Percentiles rank a stretch among this genome's conserved stretches.
These are phyloP conservation scores for Pouteria campechiana DNA, from an alignment of 179 eudicot species.

Conservation along the genomic window DNA sequence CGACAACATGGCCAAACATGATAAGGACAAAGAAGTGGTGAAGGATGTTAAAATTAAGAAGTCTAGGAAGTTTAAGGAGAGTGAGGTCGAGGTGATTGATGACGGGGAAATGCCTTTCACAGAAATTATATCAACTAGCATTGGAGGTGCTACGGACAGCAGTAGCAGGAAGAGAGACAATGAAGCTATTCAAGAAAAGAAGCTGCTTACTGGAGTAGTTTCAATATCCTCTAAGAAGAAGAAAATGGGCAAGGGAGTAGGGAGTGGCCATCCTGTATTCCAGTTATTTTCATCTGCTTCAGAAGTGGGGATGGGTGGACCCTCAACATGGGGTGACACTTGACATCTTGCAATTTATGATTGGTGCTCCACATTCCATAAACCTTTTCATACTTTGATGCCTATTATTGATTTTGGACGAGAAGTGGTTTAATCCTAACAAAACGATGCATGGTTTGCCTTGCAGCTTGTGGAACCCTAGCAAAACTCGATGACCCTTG, in stretches of 20 bases:
- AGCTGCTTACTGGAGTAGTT: constrained; percentile 25
- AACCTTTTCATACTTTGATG: too few species aligned
- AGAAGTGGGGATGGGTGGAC: constrained; percentile 78
- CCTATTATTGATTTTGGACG: too few species aligned
- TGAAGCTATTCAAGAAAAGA: constrained; percentile 9
- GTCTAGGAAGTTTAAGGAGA: constrained; percentile 20
- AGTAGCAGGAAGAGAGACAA: constrained; percentile 6
- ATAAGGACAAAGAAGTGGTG: constrained; percentile 9
- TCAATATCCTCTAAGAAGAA: constrained; percentile 32
- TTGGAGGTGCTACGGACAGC: constrained; percentile 8
- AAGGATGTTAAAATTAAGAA: constrained; percentile 25
- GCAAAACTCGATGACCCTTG: too few species aligned
- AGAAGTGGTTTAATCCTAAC: too few species aligned
- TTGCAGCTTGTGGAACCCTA: too few species aligned
- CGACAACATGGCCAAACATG: neutral
- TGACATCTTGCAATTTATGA: too few species aligned
- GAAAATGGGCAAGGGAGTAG: constrained; percentile 33
- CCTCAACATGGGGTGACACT: constrained; percentile 69
- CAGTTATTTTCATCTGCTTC: constrained; percentile 20
- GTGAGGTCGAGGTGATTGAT: constrained; percentile 35
- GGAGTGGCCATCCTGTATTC: constrained; percentile 15
- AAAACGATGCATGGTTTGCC: too few species aligned
- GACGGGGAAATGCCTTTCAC: constrained; percentile 51
- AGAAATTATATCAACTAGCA: constrained; percentile 18
- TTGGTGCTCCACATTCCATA: too few species aligned